Evolutionary conservation across 2,329 filamentous ascomycete species (phyloP), one percentile per base, ranked within the genome.

Genomic region (Arachnopeziza araneosa): DNA sequence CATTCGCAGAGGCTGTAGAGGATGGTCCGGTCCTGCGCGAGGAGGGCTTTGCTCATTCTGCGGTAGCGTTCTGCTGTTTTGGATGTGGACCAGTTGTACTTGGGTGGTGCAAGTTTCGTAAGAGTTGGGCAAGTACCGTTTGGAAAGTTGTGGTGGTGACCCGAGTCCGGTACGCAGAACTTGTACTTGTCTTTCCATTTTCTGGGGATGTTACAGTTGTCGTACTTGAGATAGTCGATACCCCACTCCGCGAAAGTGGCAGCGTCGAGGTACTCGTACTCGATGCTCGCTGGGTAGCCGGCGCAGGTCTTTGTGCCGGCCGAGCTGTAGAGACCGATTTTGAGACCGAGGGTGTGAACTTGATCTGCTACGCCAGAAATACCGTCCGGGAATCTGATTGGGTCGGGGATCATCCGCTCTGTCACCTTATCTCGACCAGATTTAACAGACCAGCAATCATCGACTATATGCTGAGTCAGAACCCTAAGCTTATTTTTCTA

Each of bases 361-460:
- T 80, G 68, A 24, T 80, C 72, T 1, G 83, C 83, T 1, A 81
- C 70, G 0, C 79, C 77, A 9, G 75, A 76, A 61, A 88, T 84
- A 0, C 85, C 85, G 21, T 78, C 73, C 0, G 85, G 85, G 60
- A 87, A 88, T 59, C 79, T 82, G 2, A 64, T 68, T 0, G 72
- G 69, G 64, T 85, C 78, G 0, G 79, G 75, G 2, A 79, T 69
- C 4, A 84, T 75, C 50, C 78, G 72, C 1, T 74, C 65, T 0
- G 76, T 81, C 5, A 59, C 70, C n/a, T 67, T 68, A 63, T 82
- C 75, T 6, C 80, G 74, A 10, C 66, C 68, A 22, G 67, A 64
- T 63, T 80, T 77, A 58, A 77, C 64, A 8, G 77, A 77, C 81
- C 80, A 89, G 73, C 84, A 87, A 68, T 88, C 85, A 67, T 88